phyloP scores from a whole-genome alignment of 331 rosid genomes.

The Prunus yedoensis region DNA sequence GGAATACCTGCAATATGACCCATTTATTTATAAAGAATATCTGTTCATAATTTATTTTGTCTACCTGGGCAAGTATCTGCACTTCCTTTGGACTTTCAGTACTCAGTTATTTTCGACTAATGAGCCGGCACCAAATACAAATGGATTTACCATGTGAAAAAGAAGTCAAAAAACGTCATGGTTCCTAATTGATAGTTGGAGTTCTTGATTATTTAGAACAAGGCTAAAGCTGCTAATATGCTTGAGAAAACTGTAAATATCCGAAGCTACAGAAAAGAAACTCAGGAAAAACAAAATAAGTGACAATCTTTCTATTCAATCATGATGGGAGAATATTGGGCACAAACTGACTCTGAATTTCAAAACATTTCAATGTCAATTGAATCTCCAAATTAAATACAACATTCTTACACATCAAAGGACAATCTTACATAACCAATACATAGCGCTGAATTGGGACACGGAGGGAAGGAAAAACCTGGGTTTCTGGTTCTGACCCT shows the following conservation, averaged over 20 bases:
- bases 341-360: constrained; percentile 16
- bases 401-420: neutral
- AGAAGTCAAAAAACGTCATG: too few species aligned
- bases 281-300: neutral
- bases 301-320: constrained; percentile 2
- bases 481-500: neutral
- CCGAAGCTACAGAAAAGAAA: neutral
- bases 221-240: too few species aligned
- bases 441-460: neutral
- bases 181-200: too few species aligned
- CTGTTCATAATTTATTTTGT: too few species aligned
- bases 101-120: too few species aligned
- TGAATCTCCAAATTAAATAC: constrained; percentile 13
- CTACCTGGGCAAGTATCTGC: too few species aligned
- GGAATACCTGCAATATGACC: neutral
- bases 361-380: neutral
- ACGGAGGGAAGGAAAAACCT: neutral
- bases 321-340: neutral
- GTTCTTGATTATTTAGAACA: too few species aligned
- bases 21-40: too few species aligned
- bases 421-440: constrained; percentile 2
- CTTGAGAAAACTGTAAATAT: neutral
- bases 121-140: too few species aligned
- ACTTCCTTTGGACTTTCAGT: too few species aligned
- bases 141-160: too few species aligned